phyloP scores from a whole-genome alignment of 2,329 filamentous ascomycete genomes.

The Chrysoporthe deuterocubensis region DNA sequence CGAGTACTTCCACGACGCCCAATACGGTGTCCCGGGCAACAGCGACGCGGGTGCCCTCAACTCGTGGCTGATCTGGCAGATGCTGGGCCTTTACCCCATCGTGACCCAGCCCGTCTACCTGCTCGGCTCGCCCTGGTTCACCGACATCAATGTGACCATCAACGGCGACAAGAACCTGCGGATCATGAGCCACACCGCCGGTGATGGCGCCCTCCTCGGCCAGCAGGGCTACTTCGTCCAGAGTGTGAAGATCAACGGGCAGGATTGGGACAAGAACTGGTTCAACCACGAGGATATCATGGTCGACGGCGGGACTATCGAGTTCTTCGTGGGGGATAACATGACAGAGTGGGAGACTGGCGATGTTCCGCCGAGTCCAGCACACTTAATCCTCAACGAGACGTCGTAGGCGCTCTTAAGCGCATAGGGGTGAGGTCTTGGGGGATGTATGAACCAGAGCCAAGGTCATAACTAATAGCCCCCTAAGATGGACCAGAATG shows the following conservation, averaged over 20 bases:
- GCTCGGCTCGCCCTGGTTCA: constrained; percentile 70
- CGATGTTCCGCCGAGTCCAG: constrained; percentile 54
- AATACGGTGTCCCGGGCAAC: constrained; percentile 68
- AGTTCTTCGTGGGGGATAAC: constrained; percentile 50
- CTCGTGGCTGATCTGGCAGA: constrained; percentile 65
- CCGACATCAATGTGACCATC: constrained; percentile 59
- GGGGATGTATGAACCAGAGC: background rate
- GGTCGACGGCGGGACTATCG: constrained; percentile 48
- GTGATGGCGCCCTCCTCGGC: constrained; percentile 36
- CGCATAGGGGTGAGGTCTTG: background rate
- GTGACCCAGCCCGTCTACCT: constrained; percentile 72
- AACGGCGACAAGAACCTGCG: constrained; percentile 49
- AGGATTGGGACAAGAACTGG: constrained; percentile 58
- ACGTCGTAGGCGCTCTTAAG: background rate
- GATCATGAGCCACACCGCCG: constrained; percentile 47
- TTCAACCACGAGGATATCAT: constrained; percentile 55
- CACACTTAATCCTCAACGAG: constrained; percentile 1
- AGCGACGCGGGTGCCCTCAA: constrained; percentile 75
- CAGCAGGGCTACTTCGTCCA: constrained; percentile 55
- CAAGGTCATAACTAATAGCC: background rate
- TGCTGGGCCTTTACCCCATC: constrained; percentile 74
- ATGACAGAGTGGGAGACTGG: constrained; percentile 51
- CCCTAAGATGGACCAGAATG: background rate
- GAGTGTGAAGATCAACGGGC: constrained; percentile 55
- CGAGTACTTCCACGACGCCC: constrained; percentile 61